A percentile compares a stretch with the other conserved stretches of the same genome.
These are phyloP conservation scores for Usnea hakonensis DNA, from an alignment of 495 filamentous ascomycete species.

Conservation along the genomic window DNA sequence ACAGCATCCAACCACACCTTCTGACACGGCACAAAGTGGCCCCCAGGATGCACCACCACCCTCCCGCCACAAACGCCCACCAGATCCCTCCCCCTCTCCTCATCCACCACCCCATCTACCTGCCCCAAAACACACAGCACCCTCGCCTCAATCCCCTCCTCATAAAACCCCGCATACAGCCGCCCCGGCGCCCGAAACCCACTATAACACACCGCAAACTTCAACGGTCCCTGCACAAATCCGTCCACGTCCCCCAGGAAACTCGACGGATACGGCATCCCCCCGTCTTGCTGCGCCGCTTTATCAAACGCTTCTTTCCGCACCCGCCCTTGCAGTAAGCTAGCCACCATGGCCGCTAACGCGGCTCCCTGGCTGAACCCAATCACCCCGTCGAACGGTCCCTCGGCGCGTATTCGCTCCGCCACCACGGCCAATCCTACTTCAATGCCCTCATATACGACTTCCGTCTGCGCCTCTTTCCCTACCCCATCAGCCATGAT, in stretches of 20 bases:
- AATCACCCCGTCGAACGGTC: slow-evolving; percentile 63
- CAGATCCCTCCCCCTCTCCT: slow-evolving; percentile 56
- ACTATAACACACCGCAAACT: slow-evolving; percentile 71
- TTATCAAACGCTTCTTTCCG: slow-evolving; percentile 41
- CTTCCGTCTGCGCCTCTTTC: slow-evolving; percentile 27
- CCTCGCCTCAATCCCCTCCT: slow-evolving; percentile 67
- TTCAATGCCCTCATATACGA: slow-evolving; percentile 58
- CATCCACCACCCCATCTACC: slow-evolving; percentile 84
- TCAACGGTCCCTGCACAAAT: slow-evolving; percentile 52
- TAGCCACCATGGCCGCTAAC: slow-evolving; percentile 54
- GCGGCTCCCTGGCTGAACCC: slow-evolving; percentile 69
- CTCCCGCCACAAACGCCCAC: slow-evolving; percentile 57
- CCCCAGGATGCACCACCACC: slow-evolving; percentile 81
- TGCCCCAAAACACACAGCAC: slow-evolving; percentile 75
- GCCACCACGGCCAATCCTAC: slow-evolving; percentile 55
- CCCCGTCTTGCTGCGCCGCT: slow-evolving; percentile 22
- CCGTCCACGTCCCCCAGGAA: slow-evolving; percentile 37
- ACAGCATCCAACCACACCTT: slow-evolving; percentile 71
- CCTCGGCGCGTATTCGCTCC: slow-evolving; percentile 47
- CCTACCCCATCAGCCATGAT: neutral
- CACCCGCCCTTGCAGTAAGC: slow-evolving; percentile 53
- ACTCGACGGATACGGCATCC: slow-evolving; percentile 41
- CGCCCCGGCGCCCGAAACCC: slow-evolving; percentile 65
- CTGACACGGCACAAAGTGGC: slow-evolving; percentile 80
- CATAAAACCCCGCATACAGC: slow-evolving; percentile 63